phyloP scores from a whole-genome alignment of 805 yeast genomes.

The Hanseniaspora guilliermondii region DNA sequence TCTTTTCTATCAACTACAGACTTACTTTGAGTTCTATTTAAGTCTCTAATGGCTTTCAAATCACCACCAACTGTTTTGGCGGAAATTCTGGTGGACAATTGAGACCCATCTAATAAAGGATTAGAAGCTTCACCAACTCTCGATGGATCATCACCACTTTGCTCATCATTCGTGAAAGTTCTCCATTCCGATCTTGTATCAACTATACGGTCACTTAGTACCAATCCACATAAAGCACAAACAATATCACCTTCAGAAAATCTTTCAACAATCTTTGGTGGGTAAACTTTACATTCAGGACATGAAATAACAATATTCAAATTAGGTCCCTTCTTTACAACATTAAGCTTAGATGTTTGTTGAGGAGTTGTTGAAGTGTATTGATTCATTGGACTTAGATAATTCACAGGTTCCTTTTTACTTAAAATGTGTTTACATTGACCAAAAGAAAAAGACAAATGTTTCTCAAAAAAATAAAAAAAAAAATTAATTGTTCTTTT shows the following conservation, averaged over 20 bases:
- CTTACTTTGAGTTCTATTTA: slow-evolving; percentile 79
- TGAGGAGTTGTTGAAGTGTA: slow-evolving; percentile 8
- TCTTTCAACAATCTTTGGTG: slow-evolving; percentile 89
- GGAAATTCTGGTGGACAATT: slow-evolving; percentile 84
- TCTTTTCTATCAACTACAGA: slow-evolving; percentile 79
- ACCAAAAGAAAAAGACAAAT: background rate
- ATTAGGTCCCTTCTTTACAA: slow-evolving; percentile 53
- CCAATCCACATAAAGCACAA: slow-evolving; percentile 95
- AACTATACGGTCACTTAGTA: slow-evolving; percentile 78
- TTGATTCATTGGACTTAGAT: slow-evolving; percentile 1
- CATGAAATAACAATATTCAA: slow-evolving; percentile 81
- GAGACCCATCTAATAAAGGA: slow-evolving; percentile 81
- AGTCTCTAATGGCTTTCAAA: slow-evolving; percentile 73
- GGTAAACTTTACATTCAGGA: slow-evolving; percentile 91
- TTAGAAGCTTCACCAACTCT: slow-evolving; percentile 98
- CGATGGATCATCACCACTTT: slow-evolving; percentile 93
- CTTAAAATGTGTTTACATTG: background rate
- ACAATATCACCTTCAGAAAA: slow-evolving; percentile 97
- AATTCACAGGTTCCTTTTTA: slow-evolving; percentile 3
- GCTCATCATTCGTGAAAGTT: slow-evolving; percentile 94
- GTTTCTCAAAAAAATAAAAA: background rate
- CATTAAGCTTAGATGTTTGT: slow-evolving; percentile 17
- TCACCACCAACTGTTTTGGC: slow-evolving; percentile 71
- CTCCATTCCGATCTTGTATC: slow-evolving; percentile 98
- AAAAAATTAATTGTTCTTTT: too few species aligned